These are phyloP conservation scores for Teratosphaeriaceae sp. DNA, from an alignment of 2,329 filamentous ascomycete species.

Conservation along the genomic window DNA sequence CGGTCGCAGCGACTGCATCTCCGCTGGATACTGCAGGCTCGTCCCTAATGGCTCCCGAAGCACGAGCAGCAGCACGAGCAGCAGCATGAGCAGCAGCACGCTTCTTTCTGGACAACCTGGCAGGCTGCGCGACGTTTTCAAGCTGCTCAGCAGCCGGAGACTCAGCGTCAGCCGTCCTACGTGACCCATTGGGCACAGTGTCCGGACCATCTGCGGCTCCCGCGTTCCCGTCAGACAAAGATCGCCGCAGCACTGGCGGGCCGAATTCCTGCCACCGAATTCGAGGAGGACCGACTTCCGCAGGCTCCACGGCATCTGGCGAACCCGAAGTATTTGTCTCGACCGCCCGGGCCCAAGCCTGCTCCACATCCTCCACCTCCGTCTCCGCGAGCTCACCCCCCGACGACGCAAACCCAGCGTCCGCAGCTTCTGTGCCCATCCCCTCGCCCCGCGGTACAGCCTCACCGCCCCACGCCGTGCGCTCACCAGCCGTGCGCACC, in stretches of 20 bases:
- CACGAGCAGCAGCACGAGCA: too few relatives aligned
- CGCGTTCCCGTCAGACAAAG: too few relatives aligned
- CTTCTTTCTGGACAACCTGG: not conserved
- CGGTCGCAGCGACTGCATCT: not conserved
- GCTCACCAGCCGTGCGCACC: slow-evolving; percentile 5
- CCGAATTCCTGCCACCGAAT: too few relatives aligned
- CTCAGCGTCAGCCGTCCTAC: not conserved
- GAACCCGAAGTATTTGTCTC: too few relatives aligned
- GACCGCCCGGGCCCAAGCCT: not conserved
- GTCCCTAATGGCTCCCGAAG: not conserved
- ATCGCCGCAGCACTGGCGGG: too few relatives aligned
- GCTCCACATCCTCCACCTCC: not conserved
- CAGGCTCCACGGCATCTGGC: too few relatives aligned
- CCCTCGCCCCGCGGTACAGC: not conserved
- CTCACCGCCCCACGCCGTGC: slow-evolving; percentile 7
- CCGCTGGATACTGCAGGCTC: too few relatives aligned
- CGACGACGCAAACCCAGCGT: not conserved
- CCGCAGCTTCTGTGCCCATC: not conserved
- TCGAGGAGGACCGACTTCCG: too few relatives aligned
- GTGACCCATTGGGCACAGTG: too few relatives aligned
- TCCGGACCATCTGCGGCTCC: too few relatives aligned
- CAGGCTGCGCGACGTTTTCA: not conserved
- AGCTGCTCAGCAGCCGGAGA: not conserved
- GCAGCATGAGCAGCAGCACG: too few relatives aligned
- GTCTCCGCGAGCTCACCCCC: not conserved